phyloP scores from a whole-genome alignment of 148 eudicot genomes.

The Nyssa sinensis region DNA sequence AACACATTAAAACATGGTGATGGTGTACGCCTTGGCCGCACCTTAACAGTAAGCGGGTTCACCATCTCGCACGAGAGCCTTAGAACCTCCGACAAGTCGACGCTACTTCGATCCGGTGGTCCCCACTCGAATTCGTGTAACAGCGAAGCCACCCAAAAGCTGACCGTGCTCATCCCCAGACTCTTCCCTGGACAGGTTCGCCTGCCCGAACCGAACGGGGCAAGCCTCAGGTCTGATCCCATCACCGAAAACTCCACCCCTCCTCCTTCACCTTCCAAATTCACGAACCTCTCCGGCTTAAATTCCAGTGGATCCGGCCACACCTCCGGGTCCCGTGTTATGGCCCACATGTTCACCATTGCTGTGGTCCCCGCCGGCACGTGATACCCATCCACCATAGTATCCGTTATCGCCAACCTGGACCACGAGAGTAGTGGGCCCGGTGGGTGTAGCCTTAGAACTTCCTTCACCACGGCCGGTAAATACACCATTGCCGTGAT shows the following conservation, averaged over 20 bases:
- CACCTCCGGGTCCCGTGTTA: slow-evolving; percentile 46
- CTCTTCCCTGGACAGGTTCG: slow-evolving; percentile 79
- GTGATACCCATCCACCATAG: slow-evolving; percentile 51
- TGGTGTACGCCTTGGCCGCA: slow-evolving; percentile 35
- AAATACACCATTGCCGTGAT: slow-evolving; percentile 39
- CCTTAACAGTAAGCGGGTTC: slow-evolving; percentile 45
- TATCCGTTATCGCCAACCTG: slow-evolving; percentile 50
- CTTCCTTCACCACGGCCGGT: slow-evolving; percentile 65
- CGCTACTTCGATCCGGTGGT: slow-evolving; percentile 5
- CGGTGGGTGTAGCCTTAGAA: slow-evolving; percentile 65
- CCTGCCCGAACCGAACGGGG: slow-evolving; percentile 85
- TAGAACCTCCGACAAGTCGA: slow-evolving; percentile 62
- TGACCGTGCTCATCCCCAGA: slow-evolving; percentile 65
- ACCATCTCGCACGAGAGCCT: slow-evolving; percentile 84
- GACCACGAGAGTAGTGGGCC: slow-evolving; percentile 85
- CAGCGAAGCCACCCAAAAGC: slow-evolving; percentile 64
- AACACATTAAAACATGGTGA: neutral
- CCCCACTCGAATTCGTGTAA: slow-evolving; percentile 61
- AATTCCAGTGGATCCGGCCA: slow-evolving; percentile 56
- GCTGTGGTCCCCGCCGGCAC: slow-evolving; percentile 73
- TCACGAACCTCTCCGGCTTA: slow-evolving; percentile 45
- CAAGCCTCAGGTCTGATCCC: slow-evolving; percentile 74
- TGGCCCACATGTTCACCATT: slow-evolving; percentile 78
- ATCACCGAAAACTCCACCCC: slow-evolving; percentile 50
- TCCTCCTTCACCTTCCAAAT: neutral